Percentiles rank a stretch among this genome's conserved stretches.
Conservation (phyloP, 257 asterid genomes). For the Capsicum chinense region DNA sequence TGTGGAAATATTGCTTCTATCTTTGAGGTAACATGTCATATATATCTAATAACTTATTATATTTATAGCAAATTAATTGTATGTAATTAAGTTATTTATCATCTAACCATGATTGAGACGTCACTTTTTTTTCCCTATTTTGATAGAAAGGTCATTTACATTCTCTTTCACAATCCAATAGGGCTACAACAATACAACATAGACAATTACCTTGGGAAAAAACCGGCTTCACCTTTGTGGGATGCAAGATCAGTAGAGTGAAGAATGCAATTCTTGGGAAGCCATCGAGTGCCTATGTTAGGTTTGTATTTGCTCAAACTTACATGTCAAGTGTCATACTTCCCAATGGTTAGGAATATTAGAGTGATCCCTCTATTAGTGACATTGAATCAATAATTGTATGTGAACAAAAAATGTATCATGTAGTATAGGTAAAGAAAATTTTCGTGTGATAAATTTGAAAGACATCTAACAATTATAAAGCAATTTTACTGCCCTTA, state of each 20-base stretch:
- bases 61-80: not conserved
- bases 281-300: conserved; percentile 54
- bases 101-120: not conserved
- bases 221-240: conserved; percentile 50
- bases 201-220: conserved; percentile 39
- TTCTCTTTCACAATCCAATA: conserved; percentile 40
- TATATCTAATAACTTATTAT: not conserved
- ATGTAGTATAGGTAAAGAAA: too few species aligned
- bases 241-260: conserved; percentile 40
- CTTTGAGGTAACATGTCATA: conserved; percentile 38
- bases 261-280: conserved; percentile 49
- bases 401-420: too few species aligned
- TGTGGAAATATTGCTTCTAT: conserved; percentile 55
- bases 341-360: conserved; percentile 57
- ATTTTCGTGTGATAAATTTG: too few species aligned
- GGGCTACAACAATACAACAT: conserved; percentile 56
- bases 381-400: too few species aligned
- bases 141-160: conserved; percentile 52
- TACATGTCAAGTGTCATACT: conserved; percentile 46
- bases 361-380: conserved; percentile 42
- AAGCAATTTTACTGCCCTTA: too few species aligned
- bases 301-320: conserved; percentile 45
- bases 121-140: too few species aligned
- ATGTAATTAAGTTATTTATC: not conserved
- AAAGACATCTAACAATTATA: too few species aligned